Conservation (phyloP, 257 asterid genomes). For the Solanum etuberosum region DNA sequence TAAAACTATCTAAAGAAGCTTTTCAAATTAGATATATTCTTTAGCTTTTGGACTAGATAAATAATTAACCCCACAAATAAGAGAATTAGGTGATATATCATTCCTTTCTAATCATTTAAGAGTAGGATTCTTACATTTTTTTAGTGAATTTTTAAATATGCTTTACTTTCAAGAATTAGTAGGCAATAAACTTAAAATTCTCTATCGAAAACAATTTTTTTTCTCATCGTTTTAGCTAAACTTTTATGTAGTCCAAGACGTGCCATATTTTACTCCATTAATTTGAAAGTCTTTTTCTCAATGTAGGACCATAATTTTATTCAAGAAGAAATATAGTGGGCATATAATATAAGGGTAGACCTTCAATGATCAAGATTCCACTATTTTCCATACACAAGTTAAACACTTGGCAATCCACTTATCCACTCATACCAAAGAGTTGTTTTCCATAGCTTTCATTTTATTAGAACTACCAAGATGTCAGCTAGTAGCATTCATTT, state of each 20-base stretch:
- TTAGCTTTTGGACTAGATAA: not conserved
- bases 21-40: not conserved
- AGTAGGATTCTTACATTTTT: not conserved
- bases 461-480: not conserved
- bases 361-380: slow-evolving; percentile 3
- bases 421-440: not conserved
- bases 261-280: not conserved
- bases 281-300: not conserved
- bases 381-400: not conserved
- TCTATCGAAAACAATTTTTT: not conserved
- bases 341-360: not conserved
- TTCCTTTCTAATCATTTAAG: not conserved
- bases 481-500: not conserved
- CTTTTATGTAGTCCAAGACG: not conserved
- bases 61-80: not conserved
- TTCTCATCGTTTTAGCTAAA: not conserved
- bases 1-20: not conserved
- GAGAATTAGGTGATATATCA: not conserved
- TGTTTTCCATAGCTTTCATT: not conserved
- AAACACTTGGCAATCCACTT: not conserved
- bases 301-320: not conserved
- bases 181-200: not conserved
- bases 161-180: not conserved
- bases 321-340: not conserved
- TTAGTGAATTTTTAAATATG: not conserved